Evolutionary conservation across 768 basidiomycete species (phyloP).

Genomic region (Asterophora parasitica): DNA sequence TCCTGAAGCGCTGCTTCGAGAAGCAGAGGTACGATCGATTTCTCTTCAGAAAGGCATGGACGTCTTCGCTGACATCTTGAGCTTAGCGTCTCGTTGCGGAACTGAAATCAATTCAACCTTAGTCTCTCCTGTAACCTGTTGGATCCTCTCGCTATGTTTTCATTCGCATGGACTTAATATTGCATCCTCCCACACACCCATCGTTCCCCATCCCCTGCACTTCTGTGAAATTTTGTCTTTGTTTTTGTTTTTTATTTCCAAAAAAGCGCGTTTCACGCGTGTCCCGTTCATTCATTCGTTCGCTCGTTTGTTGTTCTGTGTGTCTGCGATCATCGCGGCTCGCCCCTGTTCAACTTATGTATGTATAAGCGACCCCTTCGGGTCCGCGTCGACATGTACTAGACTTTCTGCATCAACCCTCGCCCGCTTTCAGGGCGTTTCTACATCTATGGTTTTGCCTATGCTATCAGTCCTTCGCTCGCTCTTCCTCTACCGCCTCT

Average conservation of each 20-base stretch:
- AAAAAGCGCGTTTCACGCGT: constrained; percentile 6
- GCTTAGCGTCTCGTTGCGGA: constrained; percentile 60
- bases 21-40: constrained; percentile 50
- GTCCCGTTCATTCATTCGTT: constrained; percentile 5
- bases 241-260: not conserved
- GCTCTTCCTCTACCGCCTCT: not conserved
- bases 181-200: constrained; percentile 8
- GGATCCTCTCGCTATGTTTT: not conserved
- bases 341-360: constrained; percentile 10
- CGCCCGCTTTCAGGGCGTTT: constrained; percentile 5
- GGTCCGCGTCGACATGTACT: constrained; percentile 11
- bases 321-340: constrained; percentile 3
- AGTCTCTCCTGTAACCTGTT: not conserved
- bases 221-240: constrained; percentile 4
- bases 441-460: constrained; percentile 5
- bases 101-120: constrained; percentile 43
- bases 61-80: constrained; percentile 1
- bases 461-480: not conserved
- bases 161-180: constrained; percentile 8
- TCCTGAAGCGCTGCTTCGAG: constrained; percentile 42
- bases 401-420: constrained; percentile 11
- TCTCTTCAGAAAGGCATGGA: not conserved
- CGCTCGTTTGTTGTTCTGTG: constrained; percentile 8
- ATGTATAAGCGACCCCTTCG: constrained; percentile 9
- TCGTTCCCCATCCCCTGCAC: constrained; percentile 1